phyloP scores from a whole-genome alignment of 352 stramenopile species.

The Thalassiosira livingstoniorum region DNA sequence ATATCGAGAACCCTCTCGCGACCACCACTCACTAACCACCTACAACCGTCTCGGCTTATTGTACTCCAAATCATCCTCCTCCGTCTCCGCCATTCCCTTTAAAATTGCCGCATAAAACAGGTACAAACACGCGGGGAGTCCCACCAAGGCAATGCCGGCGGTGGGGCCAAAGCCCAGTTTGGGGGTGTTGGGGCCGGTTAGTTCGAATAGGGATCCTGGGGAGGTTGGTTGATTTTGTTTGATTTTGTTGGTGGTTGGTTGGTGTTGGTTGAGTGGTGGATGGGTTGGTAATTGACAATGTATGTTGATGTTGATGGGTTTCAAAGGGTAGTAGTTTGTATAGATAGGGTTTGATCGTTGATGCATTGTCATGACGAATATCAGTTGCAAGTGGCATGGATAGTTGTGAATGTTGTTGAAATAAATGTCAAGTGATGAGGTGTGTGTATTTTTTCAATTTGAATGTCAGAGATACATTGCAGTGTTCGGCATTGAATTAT shows the following conservation, averaged over 20 bases:
- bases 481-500: too few relatives aligned
- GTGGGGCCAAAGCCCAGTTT: conserved; percentile 60
- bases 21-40: too few relatives aligned
- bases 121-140: conserved; percentile 67
- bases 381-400: too few relatives aligned
- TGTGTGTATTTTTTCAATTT: too few relatives aligned
- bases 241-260: neutral
- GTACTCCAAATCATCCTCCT: conserved; percentile 72
- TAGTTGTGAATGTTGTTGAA: too few relatives aligned
- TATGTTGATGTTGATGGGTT: neutral
- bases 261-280: neutral
- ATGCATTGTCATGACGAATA: too few relatives aligned
- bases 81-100: conserved; percentile 77
- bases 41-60: conserved; percentile 42
- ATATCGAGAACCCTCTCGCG: too few relatives aligned
- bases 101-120: conserved; percentile 81
- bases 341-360: too few relatives aligned
- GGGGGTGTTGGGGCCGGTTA: conserved; percentile 50
- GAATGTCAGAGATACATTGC: too few relatives aligned
- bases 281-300: neutral
- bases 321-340: too few relatives aligned
- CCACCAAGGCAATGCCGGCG: conserved; percentile 60
- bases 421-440: too few relatives aligned
- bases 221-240: neutral
- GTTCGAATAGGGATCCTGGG: conserved; percentile 77